A percentile compares a stretch with the other conserved stretches of the same genome.
Evolutionary conservation across 75 land plant genomes (phyloP).

Genomic region (Picea glauca): DNA sequence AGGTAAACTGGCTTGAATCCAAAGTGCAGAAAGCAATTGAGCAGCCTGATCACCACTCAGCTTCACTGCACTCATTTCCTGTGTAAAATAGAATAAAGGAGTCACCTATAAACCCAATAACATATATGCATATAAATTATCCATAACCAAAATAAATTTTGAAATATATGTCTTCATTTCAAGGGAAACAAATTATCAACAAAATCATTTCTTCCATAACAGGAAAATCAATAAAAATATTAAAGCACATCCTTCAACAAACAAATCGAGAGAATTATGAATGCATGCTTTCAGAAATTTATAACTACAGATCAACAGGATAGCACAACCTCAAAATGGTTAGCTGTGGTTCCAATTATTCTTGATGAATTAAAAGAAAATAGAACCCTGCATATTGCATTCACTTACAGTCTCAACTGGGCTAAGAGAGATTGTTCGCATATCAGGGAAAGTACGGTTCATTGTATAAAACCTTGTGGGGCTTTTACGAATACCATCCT

Average conservation of each 20-base stretch:
- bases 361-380: neutral
- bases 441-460: conserved; percentile 30
- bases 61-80: conserved; percentile 64
- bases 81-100: conserved; percentile 8
- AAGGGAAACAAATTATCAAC: neutral
- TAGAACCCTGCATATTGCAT: neutral
- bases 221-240: neutral
- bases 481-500: conserved; percentile 28
- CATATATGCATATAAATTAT: neutral
- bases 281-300: neutral
- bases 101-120: neutral
- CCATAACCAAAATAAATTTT: neutral
- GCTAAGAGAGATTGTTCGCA: conserved; percentile 17
- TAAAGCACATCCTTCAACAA: neutral
- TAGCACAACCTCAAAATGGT: neutral
- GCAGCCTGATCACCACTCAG: conserved; percentile 70
- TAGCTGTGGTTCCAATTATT: neutral
- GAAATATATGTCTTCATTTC: neutral
- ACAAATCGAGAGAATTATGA: neutral
- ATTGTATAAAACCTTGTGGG: conserved; percentile 42
- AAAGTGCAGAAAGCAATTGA: conserved; percentile 74
- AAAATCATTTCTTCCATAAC: neutral
- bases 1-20: conserved; percentile 69
- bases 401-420: conserved; percentile 28
- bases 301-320: neutral